These are phyloP conservation scores for Sonneratia alba DNA, from an alignment of 345 rosid species.

Conservation along the genomic window DNA sequence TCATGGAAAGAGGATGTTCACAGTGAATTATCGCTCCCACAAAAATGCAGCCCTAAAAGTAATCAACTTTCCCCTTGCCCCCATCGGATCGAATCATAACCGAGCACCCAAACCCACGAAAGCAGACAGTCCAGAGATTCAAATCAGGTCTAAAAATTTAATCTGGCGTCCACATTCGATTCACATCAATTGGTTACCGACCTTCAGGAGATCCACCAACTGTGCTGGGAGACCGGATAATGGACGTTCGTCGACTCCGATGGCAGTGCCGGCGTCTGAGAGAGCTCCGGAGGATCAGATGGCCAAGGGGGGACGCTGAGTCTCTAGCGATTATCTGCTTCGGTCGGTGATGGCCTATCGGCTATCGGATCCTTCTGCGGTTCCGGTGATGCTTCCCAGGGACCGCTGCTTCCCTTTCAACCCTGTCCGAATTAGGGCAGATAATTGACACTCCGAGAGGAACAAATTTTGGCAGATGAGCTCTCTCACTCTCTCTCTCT, in stretches of 20 bases:
- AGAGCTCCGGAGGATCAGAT: background rate
- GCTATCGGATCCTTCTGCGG: background rate
- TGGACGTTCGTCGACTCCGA: background rate
- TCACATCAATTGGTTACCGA: background rate
- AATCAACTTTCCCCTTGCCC: background rate
- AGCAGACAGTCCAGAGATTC: background rate
- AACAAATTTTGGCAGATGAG: slow-evolving; percentile 3
- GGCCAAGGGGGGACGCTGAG: background rate
- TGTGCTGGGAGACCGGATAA: background rate
- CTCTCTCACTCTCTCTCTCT: background rate
- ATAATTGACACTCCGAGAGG: background rate
- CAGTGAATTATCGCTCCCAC: background rate
- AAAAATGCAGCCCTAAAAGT: background rate
- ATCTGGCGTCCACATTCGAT: background rate
- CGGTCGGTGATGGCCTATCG: background rate
- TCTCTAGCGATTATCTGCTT: background rate
- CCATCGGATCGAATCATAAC: background rate
- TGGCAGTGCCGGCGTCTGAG: background rate
- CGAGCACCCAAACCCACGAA: background rate
- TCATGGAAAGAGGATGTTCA: background rate
- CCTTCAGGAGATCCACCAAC: background rate
- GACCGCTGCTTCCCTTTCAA: background rate
- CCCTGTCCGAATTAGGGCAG: background rate
- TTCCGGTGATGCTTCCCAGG: background rate
- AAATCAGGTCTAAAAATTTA: background rate